Conservation (phyloP, 768 basidiomycete genomes). For the Cyathus striatus region DNA sequence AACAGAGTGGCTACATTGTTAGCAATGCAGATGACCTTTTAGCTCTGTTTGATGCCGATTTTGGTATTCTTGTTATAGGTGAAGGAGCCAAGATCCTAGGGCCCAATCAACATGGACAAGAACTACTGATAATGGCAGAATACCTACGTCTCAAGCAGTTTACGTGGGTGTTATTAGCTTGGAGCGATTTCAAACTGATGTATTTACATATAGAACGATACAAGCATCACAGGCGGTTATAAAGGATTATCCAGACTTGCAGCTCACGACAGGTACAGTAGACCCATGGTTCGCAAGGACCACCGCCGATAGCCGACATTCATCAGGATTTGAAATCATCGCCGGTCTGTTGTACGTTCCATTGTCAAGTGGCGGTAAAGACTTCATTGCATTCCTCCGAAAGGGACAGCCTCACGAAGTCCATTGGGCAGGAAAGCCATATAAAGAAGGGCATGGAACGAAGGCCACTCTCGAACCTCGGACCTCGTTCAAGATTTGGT, state of each 20-base stretch:
- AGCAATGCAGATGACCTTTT: conserved; percentile 79
- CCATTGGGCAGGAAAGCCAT: conserved; percentile 76
- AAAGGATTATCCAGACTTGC: conserved; percentile 68
- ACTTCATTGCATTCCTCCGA: conserved; percentile 81
- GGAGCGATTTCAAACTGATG: background rate
- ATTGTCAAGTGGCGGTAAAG: conserved; percentile 63
- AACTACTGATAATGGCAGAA: conserved; percentile 74
- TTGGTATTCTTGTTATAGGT: conserved; percentile 66
- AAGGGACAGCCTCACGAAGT: conserved; percentile 69
- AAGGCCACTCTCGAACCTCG: conserved; percentile 58
- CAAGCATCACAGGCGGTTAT: conserved; percentile 68
- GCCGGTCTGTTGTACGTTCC: conserved; percentile 76
- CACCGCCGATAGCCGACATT: background rate
- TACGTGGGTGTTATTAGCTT: conserved; percentile 41
- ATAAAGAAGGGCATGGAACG: conserved; percentile 29
- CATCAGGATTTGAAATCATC: conserved; percentile 51
- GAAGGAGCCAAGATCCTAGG: conserved; percentile 71
- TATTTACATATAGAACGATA: conserved; percentile 42
- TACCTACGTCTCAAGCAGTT: conserved; percentile 73
- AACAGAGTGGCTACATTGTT: conserved; percentile 66
- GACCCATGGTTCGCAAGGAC: background rate
- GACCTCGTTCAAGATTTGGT: conserved; percentile 78
- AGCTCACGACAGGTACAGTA: conserved; percentile 40
- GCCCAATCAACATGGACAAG: conserved; percentile 67
- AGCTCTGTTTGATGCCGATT: conserved; percentile 73